Percentiles rank a stretch among this genome's conserved stretches.
phyloP scores from a whole-genome alignment of 2,329 filamentous ascomycete species.

The Xylariaceae sp. region DNA sequence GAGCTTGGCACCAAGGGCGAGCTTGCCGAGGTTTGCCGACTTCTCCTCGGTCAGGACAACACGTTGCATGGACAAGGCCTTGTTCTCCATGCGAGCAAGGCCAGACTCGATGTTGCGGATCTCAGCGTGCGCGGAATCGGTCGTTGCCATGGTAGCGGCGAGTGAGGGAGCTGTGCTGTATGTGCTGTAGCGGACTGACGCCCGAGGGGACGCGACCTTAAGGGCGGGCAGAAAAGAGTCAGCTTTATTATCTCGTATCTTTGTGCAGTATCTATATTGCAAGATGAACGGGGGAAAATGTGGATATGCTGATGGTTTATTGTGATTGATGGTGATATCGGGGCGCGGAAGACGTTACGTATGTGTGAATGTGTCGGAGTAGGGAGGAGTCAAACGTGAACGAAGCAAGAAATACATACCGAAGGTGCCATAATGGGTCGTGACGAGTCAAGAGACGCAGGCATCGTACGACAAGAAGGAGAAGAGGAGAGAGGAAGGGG shows the following conservation, averaged over 20 bases:
- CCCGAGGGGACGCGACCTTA: conserved; percentile 40
- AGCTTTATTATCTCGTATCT: neutral
- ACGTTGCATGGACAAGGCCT: conserved; percentile 76
- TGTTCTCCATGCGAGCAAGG: conserved; percentile 85
- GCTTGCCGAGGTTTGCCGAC: conserved; percentile 75
- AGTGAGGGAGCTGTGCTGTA: conserved; percentile 59
- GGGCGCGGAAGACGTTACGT: neutral
- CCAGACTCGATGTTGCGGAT: conserved; percentile 70
- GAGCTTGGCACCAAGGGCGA: conserved; percentile 84
- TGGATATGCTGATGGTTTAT: neutral
- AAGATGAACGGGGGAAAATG: no score
- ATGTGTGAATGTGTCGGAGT: neutral
- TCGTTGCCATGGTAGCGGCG: conserved; percentile 51
- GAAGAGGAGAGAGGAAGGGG: neutral
- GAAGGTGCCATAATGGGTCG: conserved; percentile 61
- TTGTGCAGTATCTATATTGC: no score
- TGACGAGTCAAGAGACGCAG: conserved; percentile 55
- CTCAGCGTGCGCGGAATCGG: conserved; percentile 53
- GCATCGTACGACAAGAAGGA: conserved; percentile 39
- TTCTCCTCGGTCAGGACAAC: conserved; percentile 77
- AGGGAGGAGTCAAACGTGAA: conserved; percentile 4
- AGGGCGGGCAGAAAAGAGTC: neutral
- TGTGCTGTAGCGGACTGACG: conserved; percentile 56
- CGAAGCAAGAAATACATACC: conserved; percentile 41
- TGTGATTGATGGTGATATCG: neutral